Evolutionary conservation across 2,329 filamentous ascomycete genomes (phyloP).

Genomic region (Bertia moriformis): DNA sequence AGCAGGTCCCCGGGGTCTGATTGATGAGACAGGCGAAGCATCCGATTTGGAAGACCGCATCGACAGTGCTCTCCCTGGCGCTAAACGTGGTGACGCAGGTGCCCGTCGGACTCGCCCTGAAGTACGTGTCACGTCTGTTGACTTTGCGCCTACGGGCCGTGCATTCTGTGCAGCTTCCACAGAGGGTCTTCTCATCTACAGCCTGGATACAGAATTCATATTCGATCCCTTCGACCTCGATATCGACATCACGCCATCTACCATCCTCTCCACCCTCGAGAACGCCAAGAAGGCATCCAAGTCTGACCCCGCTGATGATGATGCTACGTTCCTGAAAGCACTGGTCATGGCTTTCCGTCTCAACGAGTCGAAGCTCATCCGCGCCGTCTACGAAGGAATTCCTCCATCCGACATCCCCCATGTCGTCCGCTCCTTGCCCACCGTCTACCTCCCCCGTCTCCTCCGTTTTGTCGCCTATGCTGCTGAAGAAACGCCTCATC

Average conservation of each 20-base stretch:
- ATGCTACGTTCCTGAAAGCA: constrained; percentile 58
- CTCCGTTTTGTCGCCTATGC: constrained; percentile 78
- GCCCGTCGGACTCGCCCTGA: constrained; percentile 63
- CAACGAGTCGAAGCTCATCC: constrained; percentile 70
- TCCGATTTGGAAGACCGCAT: constrained; percentile 78
- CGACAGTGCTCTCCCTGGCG: constrained; percentile 68
- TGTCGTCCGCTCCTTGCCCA: constrained; percentile 65
- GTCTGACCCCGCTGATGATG: neutral
- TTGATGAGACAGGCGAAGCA: constrained; percentile 76
- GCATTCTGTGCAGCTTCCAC: constrained; percentile 91
- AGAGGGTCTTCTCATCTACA: constrained; percentile 87
- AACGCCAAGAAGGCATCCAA: constrained; percentile 40
- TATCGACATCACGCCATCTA: constrained; percentile 80
- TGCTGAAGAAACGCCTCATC: constrained; percentile 77
- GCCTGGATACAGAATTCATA: constrained; percentile 65
- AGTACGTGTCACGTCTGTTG: constrained; percentile 69
- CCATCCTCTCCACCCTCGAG: constrained; percentile 56
- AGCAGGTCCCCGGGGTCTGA: constrained; percentile 68
- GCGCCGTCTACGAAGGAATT: constrained; percentile 71
- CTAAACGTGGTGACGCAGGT: constrained; percentile 73
- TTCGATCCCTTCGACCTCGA: constrained; percentile 97
- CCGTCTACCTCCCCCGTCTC: constrained; percentile 72
- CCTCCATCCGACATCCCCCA: constrained; percentile 62
- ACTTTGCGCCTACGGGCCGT: constrained; percentile 76
- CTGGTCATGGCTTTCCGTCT: constrained; percentile 94